Percentiles rank a stretch among this genome's conserved stretches.
Conservation (phyloP, 2,329 filamentous ascomycete genomes). For the Chaetomium sp. region DNA sequence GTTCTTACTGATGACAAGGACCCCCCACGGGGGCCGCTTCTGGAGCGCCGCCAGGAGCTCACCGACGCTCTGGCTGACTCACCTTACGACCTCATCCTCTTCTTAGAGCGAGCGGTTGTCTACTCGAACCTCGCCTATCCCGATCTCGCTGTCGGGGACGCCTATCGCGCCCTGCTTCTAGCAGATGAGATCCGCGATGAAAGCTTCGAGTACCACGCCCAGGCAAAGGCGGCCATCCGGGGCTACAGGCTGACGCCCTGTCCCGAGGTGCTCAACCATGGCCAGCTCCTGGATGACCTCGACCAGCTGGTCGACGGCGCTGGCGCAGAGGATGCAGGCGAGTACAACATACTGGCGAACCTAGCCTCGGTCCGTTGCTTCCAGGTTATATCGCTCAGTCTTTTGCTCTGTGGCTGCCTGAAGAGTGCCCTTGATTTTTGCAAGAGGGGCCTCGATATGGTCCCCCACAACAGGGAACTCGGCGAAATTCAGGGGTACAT, state of each 20-base stretch:
- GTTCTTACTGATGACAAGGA: slow-evolving; percentile 29
- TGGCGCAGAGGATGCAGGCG: slow-evolving; percentile 29
- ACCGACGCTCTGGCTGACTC: slow-evolving; percentile 47
- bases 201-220: slow-evolving; percentile 74
- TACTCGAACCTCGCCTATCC: slow-evolving; percentile 76
- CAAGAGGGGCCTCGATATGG: slow-evolving; percentile 50
- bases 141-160: slow-evolving; percentile 83
- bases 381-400: slow-evolving; percentile 51
- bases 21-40: slow-evolving; percentile 38
- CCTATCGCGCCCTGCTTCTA: slow-evolving; percentile 82
- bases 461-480: slow-evolving; percentile 51
- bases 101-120: slow-evolving; percentile 62
- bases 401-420: slow-evolving; percentile 60
- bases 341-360: slow-evolving; percentile 37
- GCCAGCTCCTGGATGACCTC: slow-evolving; percentile 34
- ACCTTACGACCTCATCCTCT: slow-evolving; percentile 58
- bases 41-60: slow-evolving; percentile 49
- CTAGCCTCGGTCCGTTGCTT: slow-evolving; percentile 52
- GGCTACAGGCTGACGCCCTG: slow-evolving; percentile 31
- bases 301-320: slow-evolving; percentile 30
- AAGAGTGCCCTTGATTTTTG: slow-evolving; percentile 62
- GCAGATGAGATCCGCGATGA: slow-evolving; percentile 75
- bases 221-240: slow-evolving; percentile 49
- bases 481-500: slow-evolving; percentile 49
- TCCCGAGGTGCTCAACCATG: slow-evolving; percentile 42